Base-by-base conservation (phyloP, 352 stramenopile species). In the Stephanocyclus meneghinianus region DNA sequence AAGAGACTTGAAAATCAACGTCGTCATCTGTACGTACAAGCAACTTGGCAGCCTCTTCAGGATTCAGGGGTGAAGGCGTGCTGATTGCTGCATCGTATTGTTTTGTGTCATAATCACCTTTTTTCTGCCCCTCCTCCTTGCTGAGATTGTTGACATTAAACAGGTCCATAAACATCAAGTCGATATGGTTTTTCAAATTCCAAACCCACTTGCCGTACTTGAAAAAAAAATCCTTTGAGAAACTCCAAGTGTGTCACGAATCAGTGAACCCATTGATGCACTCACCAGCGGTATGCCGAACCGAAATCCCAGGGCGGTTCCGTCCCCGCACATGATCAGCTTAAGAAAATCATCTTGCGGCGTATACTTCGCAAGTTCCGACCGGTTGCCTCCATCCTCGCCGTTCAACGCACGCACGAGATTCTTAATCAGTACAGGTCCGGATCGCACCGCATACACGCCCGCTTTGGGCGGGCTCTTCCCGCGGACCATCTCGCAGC, bases 291-390 rank as follows among this genome's bases (percentile, higher is more conserved):
- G 75, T 53, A 92, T 79, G 21, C 89, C 89, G 83, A 92, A 94
- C 18, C 89, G 78, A 79, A 94, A 92, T 11, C 89, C 89, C 11
- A 94, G 51, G 5, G 89, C 89, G 32, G 75, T 90, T 29, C 82
- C 84, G 80, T 92, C 87, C 29, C 87, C 89, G 70, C 83, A 91
- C 44, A 88, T 87, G 16, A 94, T 29, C 0, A 94, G 65, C 63
- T 92, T 92, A 10, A 92, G 69, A 75, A 92, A 94, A 51, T 94
- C 89, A 61, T 87, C 75, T 82, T 92, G 87, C 40, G 88, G 88
- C 59, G 76, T 51, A 71, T 91, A 93, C 2, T 63, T 13, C 9
- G 61, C 65, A 8, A 91, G 72, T 16, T 63, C 55, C 7, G 16
- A 15, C 6, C 13, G 5, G 13, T 72, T 62, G 29, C 79, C 70